Evolutionary conservation across 2,329 filamentous ascomycete species (phyloP), one percentile per base, ranked within the genome.

Genomic region (Zymoseptoria ardabiliae): DNA sequence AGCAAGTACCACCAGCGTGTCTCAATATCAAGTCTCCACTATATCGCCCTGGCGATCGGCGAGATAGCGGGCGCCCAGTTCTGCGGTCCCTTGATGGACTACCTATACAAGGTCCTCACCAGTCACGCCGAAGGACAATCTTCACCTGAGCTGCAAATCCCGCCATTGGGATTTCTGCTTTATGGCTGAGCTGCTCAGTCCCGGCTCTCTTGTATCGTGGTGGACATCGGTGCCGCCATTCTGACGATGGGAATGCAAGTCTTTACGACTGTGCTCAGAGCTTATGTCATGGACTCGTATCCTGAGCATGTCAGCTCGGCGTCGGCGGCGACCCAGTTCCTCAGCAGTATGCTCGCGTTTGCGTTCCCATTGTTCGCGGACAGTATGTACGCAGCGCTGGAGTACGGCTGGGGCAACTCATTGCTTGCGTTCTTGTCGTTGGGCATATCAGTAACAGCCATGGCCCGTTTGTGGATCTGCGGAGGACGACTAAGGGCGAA

Each of bases 351-450:
- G 23, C 70, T 75, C 0, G 80, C 77, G 0, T 81, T 81, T 61
- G 59, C 74, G 9, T 81, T 82, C 51, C 80, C 80, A 0, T 62
- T 82, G 0, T 81, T 81, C 59, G 77, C 77, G 0, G 77, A 77
- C 0, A 60, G 54, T 4, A 73, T 76, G 70, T 76, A 74, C 62
- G 54, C 66, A 1, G 65, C 61, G 5, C 65, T 76, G 9, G 71
- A 72, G 0, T 75, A 72, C 59, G 74, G 74, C 0, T 74, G 72
- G 73, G 70, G 71, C 49, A 76, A 75, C 58, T 63, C 58, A 13
- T 17, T 63, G 4, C 25, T 66, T 17, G 64, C 64, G 17, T 56
- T 64, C 3, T 17, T 57, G 17, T 55, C 51, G 1, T 23, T 63
- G n/a, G 58, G 55, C 17, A 25, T 65, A n/a, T 45, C 21, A 2